Percentiles rank a stretch among this genome's conserved stretches.
These are phyloP conservation scores for Carex arenaria DNA, from an alignment of 202 grass and related monocot species.

Conservation along the genomic window DNA sequence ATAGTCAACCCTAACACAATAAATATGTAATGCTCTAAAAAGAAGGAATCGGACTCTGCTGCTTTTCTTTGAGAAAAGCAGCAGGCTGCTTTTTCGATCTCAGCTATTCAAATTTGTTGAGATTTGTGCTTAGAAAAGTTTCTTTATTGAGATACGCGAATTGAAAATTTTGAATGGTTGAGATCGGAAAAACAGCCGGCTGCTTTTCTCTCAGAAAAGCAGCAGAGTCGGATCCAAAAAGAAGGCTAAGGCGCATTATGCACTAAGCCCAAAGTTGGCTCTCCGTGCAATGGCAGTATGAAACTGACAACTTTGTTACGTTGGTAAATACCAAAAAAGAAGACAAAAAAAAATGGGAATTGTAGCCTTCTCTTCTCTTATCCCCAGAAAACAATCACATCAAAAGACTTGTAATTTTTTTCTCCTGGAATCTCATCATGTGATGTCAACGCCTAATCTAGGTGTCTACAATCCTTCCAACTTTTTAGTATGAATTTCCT, in stretches of 20 bases:
- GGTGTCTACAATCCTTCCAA: not conserved
- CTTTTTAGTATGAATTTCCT: not conserved
- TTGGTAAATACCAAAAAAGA: not conserved
- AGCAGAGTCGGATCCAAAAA: no score
- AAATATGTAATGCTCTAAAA: not conserved
- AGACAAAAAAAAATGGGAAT: not conserved
- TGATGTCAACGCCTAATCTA: constrained; percentile 18
- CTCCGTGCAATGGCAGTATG: not conserved
- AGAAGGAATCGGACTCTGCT: no score
- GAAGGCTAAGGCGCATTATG: constrained; percentile 2
- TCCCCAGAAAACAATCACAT: constrained; percentile 13
- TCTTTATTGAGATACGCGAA: no score
- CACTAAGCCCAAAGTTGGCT: constrained; percentile 5
- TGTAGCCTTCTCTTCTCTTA: not conserved
- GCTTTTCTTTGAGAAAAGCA: no score
- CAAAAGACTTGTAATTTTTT: not conserved
- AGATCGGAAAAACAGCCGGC: no score
- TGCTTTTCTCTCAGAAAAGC: no score
- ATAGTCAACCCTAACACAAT: constrained; percentile 1
- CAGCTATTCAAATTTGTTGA: no score
- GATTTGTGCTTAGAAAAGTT: no score
- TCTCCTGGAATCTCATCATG: constrained; percentile 13
- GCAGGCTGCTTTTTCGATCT: no score
- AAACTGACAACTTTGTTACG: constrained; percentile 3
- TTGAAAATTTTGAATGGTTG: no score